Percentiles rank a stretch among this genome's conserved stretches.
Conservation (phyloP, 208 protist species). For the Willaertia magna region DNA sequence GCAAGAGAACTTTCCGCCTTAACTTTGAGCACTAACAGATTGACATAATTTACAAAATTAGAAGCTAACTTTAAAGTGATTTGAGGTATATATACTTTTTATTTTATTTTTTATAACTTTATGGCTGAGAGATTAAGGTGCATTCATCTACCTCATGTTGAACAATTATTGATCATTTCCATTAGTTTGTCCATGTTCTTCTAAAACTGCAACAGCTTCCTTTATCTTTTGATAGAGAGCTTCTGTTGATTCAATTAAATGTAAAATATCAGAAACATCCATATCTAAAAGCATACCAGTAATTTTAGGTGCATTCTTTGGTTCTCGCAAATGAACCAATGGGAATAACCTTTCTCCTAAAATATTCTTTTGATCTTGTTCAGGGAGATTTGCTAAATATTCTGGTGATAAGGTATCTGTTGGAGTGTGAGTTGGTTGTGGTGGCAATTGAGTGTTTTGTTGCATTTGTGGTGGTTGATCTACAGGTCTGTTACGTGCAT, state of each 20-base stretch:
- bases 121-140: neutral
- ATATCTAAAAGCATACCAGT: constrained; percentile 98
- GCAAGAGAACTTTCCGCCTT: too few relatives aligned
- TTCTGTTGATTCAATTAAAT: constrained; percentile 75
- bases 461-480: constrained; percentile 22
- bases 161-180: neutral
- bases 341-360: constrained; percentile 89
- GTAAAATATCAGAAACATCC: constrained; percentile 82
- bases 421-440: constrained; percentile 33
- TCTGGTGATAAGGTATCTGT: constrained; percentile 41
- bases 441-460: constrained; percentile 37
- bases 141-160: neutral
- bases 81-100: neutral
- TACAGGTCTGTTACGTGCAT: constrained; percentile 1
- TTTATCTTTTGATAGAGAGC: constrained; percentile 82
- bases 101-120: neutral
- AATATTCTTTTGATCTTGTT: constrained; percentile 67
- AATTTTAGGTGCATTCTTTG: constrained; percentile 85
- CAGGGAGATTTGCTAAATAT: constrained; percentile 49
- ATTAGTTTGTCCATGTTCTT: constrained; percentile 41
- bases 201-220: constrained; percentile 85
- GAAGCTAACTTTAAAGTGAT: too few relatives aligned
- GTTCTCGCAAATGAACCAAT: constrained; percentile 71
- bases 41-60: too few relatives aligned
- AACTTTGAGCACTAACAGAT: too few relatives aligned